Conservation (phyloP, 2,329 filamentous ascomycete species). For the Leptographium flavum region DNA sequence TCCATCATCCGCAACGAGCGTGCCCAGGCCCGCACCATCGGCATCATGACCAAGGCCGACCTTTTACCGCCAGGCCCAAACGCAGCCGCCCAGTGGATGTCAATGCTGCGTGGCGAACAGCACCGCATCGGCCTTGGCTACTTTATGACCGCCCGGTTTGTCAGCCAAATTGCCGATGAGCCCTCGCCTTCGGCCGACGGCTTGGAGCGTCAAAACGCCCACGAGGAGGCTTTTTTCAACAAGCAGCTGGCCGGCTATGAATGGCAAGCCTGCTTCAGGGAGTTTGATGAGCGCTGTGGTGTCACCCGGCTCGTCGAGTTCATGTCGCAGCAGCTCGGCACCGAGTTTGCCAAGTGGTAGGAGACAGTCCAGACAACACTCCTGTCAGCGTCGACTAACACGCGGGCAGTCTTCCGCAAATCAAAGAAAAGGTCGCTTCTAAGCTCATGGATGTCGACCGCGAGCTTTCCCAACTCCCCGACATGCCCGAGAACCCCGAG, state of each 20-base stretch:
- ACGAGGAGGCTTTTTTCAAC: conserved; percentile 39
- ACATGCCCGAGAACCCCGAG: conserved; percentile 54
- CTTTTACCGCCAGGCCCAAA: conserved; percentile 40
- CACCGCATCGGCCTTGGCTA: conserved; percentile 61
- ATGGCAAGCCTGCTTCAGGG: conserved; percentile 36
- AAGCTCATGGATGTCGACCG: conserved; percentile 36
- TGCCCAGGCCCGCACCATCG: conserved; percentile 48
- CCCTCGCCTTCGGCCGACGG: conserved; percentile 22
- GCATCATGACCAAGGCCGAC: conserved; percentile 79
- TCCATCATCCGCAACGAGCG: conserved; percentile 43
- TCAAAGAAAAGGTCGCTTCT: conserved; percentile 35
- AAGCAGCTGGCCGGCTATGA: conserved; percentile 13
- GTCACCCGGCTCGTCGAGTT: conserved; percentile 37
- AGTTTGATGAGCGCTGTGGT: conserved; percentile 34
- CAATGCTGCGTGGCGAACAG: conserved; percentile 46
- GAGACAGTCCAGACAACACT: conserved; percentile 4
- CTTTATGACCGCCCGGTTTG: conserved; percentile 58
- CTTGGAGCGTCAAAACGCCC: conserved; percentile 34
- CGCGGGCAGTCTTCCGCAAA: conserved; percentile 14
- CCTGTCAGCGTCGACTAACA: not conserved
- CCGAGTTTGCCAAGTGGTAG: conserved; percentile 38
- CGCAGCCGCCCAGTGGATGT: conserved; percentile 37
- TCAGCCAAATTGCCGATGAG: conserved; percentile 4
- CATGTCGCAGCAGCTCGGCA: conserved; percentile 36
- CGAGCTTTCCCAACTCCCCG: conserved; percentile 45